Evolutionary conservation across 495 filamentous ascomycete species (phyloP).

Genomic region (Delitschia confertaspora): DNA sequence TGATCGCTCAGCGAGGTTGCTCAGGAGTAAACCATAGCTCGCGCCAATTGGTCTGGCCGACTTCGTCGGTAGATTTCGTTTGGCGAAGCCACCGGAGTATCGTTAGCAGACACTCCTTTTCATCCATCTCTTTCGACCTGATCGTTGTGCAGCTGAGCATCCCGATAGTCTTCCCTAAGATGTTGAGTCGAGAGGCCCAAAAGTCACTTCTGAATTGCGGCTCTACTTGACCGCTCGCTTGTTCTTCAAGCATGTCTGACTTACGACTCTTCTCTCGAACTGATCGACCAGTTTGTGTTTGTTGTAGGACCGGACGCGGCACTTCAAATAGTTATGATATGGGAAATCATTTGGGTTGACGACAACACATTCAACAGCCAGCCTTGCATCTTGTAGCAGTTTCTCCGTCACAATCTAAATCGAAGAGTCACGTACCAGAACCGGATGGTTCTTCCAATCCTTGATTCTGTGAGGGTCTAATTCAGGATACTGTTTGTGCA

Average conservation of each 20-base stretch:
- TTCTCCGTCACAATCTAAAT: slow-evolving; percentile 28
- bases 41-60: slow-evolving; percentile 16
- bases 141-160: slow-evolving; percentile 6
- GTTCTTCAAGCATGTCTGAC: slow-evolving; percentile 3
- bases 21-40: slow-evolving; percentile 8
- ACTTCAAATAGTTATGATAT: slow-evolving; percentile 16
- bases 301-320: slow-evolving; percentile 29
- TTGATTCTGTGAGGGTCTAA: slow-evolving; percentile 23
- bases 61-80: slow-evolving; percentile 3
- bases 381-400: slow-evolving; percentile 21
- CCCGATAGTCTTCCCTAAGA: slow-evolving; percentile 14
- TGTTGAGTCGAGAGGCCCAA: slow-evolving; percentile 29
- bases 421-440: slow-evolving; percentile 32
- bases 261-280: slow-evolving; percentile 3
- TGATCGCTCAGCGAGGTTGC: background rate
- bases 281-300: slow-evolving; percentile 15
- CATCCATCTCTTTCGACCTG: slow-evolving; percentile 1
- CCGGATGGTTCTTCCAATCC: slow-evolving; percentile 23
- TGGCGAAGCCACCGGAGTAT: slow-evolving; percentile 23
- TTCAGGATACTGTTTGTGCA: slow-evolving; percentile 28
- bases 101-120: slow-evolving; percentile 8
- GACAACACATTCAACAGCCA: slow-evolving; percentile 29
- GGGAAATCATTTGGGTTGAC: slow-evolving; percentile 14
- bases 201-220: slow-evolving; percentile 32
- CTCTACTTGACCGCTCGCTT: slow-evolving; percentile 8